Evolutionary conservation across 345 rosid genomes (phyloP).

Genomic region (Aegle marmelos): DNA sequence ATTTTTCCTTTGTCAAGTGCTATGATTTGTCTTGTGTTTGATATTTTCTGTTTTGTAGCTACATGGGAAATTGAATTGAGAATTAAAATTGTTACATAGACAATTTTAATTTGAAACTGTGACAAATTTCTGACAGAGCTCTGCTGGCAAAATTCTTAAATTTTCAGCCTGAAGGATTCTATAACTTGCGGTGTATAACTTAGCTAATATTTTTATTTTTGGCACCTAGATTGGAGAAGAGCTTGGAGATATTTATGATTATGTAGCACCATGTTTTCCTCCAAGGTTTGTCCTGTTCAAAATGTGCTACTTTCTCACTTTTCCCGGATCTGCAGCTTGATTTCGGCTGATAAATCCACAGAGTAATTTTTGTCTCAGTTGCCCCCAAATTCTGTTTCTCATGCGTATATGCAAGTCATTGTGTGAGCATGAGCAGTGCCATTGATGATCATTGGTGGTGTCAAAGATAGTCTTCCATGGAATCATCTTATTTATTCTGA

Average conservation of each 20-base stretch:
- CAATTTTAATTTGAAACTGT: background rate
- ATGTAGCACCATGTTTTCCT: constrained; percentile 99
- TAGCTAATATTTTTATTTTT: constrained; percentile 18
- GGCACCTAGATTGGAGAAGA: constrained; percentile 85
- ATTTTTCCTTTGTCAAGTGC: background rate
- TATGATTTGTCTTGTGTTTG: background rate
- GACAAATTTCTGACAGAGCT: background rate
- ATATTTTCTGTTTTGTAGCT: background rate
- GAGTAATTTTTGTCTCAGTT: constrained; percentile 8
- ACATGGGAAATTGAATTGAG: background rate
- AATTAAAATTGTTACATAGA: background rate
- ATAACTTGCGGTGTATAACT: background rate
- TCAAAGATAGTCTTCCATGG: background rate
- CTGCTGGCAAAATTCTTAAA: background rate
- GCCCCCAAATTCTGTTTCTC: background rate
- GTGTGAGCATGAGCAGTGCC: background rate
- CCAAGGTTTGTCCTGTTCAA: constrained; percentile 51
- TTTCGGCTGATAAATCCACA: background rate
- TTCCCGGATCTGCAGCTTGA: background rate
- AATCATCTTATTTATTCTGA: constrained; percentile 5
- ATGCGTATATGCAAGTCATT: background rate
- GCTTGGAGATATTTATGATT: constrained; percentile 98
- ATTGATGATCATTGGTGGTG: background rate
- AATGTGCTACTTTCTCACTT: background rate
- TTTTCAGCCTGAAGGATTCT: background rate